Evolutionary conservation across 2,329 filamentous ascomycete species (phyloP), one percentile per base, ranked within the genome.

Genomic region (Elsinoe ampelina): DNA sequence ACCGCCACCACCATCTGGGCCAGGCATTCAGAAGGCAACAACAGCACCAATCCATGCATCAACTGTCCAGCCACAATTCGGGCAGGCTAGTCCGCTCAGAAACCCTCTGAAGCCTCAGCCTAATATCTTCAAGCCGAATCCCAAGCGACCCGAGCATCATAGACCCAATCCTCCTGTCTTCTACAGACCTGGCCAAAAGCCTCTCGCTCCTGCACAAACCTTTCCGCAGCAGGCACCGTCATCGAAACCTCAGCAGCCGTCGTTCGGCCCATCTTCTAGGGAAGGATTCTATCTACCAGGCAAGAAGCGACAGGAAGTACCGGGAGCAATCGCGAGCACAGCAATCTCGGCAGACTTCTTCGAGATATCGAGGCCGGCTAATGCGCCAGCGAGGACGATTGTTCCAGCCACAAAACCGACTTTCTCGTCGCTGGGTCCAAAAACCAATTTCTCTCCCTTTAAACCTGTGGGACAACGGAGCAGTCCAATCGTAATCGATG

Each of bases 61-160:
- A 47, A 47, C 55, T 42, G 38, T 55, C 13, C 63, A 64, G 32
- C 73, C 77, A 38, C 75, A 82, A 63, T 84, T 84, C 63, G 81
- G 81, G 54, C 77, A 79, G 62, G 73, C 81, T 1, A 82, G 80
- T 60, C 78, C 80, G 13, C 68, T 84, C 57, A 72, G 79, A 61
- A 73, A 76, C 65, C 70, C 77, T 60, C 62, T 72, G 65, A 57
- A 43, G 38, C 64, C 75, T 62, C 66, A 69, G 54, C 66, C 66
- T 26, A 68, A 74, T 59, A 70, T 75, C 5, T 80, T 80, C 69
- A 79, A 79, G 57, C 65, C 71, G 15, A 76, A 77, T 52, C 71
- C 73, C 32, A 39, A 43, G 17, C 51, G 54, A 26, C 43, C 58
- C 2, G 59, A 61, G 36, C 59, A 58, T n/a, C 59, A 61, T 26